phyloP scores from a whole-genome alignment of 306 rosid genomes.

The Acacia confusa region DNA sequence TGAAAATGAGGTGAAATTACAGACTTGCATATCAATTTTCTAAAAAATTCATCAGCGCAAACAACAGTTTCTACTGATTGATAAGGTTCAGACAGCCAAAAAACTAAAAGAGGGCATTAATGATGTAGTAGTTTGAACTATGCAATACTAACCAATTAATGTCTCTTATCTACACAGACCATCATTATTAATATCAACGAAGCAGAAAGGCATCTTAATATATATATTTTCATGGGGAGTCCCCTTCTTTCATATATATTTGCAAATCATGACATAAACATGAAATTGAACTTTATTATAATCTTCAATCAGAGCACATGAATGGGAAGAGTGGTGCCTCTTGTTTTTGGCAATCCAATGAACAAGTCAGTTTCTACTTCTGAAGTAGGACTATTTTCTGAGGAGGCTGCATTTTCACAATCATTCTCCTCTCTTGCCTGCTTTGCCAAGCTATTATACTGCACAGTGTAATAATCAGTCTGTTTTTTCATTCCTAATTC shows the following conservation, averaged over 20 bases:
- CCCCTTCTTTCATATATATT: constrained; percentile 17
- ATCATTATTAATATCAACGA: background rate
- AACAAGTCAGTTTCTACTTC: constrained; percentile 81
- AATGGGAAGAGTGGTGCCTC: constrained; percentile 22
- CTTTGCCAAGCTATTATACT: constrained; percentile 34
- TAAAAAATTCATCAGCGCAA: background rate
- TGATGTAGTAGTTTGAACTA: background rate
- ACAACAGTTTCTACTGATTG: background rate
- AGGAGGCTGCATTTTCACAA: constrained; percentile 31
- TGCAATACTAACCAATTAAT: background rate
- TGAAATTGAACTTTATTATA: background rate
- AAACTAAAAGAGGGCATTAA: background rate
- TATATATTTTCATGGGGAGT: constrained; percentile 18
- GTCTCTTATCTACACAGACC: background rate
- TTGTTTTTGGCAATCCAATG: constrained; percentile 71
- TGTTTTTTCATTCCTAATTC: background rate
- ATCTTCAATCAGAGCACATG: constrained; percentile 21
- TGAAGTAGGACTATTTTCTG: constrained; percentile 60
- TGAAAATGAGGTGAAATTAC: too few relatives aligned
- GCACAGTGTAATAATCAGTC: constrained; percentile 4
- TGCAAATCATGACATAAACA: constrained; percentile 14
- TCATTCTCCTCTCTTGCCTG: constrained; percentile 24
- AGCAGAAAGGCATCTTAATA: background rate
- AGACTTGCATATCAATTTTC: too few relatives aligned
- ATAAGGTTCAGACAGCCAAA: background rate